Evolutionary conservation across 1,284 basidiomycete genomes (phyloP).

Genomic region (Apiotrichum sp.): DNA sequence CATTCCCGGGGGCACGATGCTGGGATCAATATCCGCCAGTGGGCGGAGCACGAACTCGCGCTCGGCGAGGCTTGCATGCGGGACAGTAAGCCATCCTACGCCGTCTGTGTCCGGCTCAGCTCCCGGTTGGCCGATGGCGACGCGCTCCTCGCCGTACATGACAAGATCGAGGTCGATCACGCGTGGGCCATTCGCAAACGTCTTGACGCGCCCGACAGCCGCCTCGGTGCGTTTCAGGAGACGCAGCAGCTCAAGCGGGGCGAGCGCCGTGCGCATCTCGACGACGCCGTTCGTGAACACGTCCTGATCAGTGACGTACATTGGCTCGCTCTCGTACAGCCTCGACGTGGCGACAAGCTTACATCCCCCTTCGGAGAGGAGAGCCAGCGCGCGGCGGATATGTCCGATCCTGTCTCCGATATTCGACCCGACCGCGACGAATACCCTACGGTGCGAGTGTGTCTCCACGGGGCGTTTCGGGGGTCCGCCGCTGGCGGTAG

Average conservation of each 20-base stretch:
- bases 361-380: conserved; percentile 32
- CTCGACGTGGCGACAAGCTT: conserved; percentile 73
- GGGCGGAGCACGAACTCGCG: conserved; percentile 90
- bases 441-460: conserved; percentile 42
- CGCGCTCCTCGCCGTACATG: conserved; percentile 61
- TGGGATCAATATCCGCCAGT: conserved; percentile 62
- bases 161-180: conserved; percentile 88
- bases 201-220: conserved; percentile 72
- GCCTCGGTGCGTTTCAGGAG: conserved; percentile 71
- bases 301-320: conserved; percentile 91
- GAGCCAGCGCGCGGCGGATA: conserved; percentile 64
- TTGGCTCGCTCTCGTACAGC: conserved; percentile 88
- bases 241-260: conserved; percentile 58
- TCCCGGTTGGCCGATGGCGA: conserved; percentile 55
- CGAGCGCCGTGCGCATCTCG: conserved; percentile 70
- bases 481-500: background rate
- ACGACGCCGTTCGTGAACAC: conserved; percentile 86
- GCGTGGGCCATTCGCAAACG: conserved; percentile 78
- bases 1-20: conserved; percentile 59
- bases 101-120: conserved; percentile 50
- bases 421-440: conserved; percentile 83
- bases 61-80: conserved; percentile 75
- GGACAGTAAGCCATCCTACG: conserved; percentile 62
- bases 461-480: background rate
- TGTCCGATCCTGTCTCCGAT: conserved; percentile 81